Base-by-base conservation (phyloP, 345 rosid genomes). In the Passiflora organensis region DNA sequence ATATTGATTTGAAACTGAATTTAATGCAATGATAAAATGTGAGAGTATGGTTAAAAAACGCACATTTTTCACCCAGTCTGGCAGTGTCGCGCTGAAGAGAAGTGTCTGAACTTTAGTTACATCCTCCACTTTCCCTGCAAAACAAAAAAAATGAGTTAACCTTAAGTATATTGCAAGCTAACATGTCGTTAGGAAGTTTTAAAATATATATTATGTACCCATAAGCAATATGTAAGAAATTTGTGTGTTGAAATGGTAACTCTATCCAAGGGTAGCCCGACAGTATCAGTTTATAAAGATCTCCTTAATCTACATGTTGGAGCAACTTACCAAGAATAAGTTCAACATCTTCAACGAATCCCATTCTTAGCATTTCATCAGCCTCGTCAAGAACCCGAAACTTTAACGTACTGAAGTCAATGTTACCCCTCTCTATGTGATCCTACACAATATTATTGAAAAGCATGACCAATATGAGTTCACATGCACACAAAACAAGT, bases 351-450 rank as follows among this genome's bases (percentile, higher is more conserved):
- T 89, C 99, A 56, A 89, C 99, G 71, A 94, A 94, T 25, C 99
- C 99, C 96, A 94, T 87, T 64, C 87, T 80, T 65, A 94, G 67
- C 99, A 94, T 94, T 67, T 94, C 99, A 73, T 94, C 99, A 63
- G 97, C 96, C 75, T 94, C 97, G 48, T 94, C 97, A 59, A 94
- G 99, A 22, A 94, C 96, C 56, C 97, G 88, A 65, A 89, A 94
- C 64, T 79, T 82, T 24, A 94, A 70, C 10, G 66, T 72, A 57
- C 84, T 76, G 1, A 94, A 59, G 45, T 89, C 79, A 66, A 87
- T 71, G 67, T 83, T 85, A 43, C 65, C 60, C 74, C 85, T 83
- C 68, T 89, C 95, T 17, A 94, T 69, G 63, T 87, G 96, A 75
- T 94, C 99, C 97, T 94, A 57, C 21, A 63, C 19, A 56, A 48